Evolutionary conservation across 257 asterid species (phyloP).

Genomic region (Forsythia viridissima): DNA sequence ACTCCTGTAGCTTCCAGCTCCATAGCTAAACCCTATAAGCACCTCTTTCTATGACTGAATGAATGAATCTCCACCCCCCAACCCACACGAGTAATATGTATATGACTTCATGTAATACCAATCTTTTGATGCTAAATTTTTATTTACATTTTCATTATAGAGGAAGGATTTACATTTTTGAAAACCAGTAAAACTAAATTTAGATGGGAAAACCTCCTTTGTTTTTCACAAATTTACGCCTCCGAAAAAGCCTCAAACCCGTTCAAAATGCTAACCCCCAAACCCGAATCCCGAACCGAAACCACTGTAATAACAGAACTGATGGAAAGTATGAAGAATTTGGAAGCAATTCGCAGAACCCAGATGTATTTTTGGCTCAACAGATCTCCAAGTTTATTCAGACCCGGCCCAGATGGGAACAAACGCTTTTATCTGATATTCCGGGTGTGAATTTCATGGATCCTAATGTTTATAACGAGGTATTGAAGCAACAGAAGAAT

Average conservation of each 20-base stretch:
- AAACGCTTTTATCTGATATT: constrained; percentile 49
- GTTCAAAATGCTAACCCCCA: constrained; percentile 15
- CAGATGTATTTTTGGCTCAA: constrained; percentile 31
- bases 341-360: constrained; percentile 21
- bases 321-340: constrained; percentile 27
- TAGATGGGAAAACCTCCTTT: constrained; percentile 39
- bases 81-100: too few relatives aligned
- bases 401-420: constrained; percentile 69
- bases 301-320: constrained; percentile 22
- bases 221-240: constrained; percentile 26
- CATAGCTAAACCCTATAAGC: too few relatives aligned
- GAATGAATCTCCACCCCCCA: too few relatives aligned
- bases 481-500: constrained; percentile 49
- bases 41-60: too few relatives aligned
- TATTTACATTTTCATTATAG: not conserved
- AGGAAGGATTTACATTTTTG: not conserved
- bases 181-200: not conserved
- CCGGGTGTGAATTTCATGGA: constrained; percentile 54
- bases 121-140: not conserved
- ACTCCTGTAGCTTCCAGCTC: too few relatives aligned
- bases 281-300: not conserved
- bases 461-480: constrained; percentile 61
- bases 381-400: constrained; percentile 48
- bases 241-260: constrained; percentile 21
- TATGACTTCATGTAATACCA: not conserved